Conservation (phyloP, 1,139 yeast genomes). For the Yarrowia galli region DNA sequence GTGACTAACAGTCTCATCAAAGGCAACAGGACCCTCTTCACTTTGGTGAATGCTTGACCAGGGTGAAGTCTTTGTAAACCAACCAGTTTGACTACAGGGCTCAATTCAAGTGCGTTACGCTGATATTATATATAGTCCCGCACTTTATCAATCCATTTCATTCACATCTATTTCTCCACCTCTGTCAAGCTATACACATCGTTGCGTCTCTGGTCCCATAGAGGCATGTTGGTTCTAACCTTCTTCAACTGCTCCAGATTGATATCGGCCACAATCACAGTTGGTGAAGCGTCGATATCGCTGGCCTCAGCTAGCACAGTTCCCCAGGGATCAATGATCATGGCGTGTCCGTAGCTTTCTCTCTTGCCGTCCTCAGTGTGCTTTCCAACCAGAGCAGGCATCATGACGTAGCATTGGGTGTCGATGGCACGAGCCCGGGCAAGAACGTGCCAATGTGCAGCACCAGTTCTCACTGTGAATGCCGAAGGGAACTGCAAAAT, state of each 20-base stretch:
- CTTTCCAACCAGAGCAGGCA: constrained; percentile 90
- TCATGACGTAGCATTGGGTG: constrained; percentile 82
- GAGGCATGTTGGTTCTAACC: constrained; percentile 73
- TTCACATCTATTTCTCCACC: background rate
- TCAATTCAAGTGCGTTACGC: too few species aligned
- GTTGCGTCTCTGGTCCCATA: constrained; percentile 49
- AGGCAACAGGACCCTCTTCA: too few species aligned
- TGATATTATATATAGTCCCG: too few species aligned
- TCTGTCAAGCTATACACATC: constrained; percentile 19
- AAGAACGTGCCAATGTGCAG: constrained; percentile 84
- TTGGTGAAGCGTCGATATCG: constrained; percentile 59
- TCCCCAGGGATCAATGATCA: constrained; percentile 94
- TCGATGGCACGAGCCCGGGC: constrained; percentile 88
- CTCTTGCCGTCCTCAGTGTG: constrained; percentile 61
- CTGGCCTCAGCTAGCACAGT: constrained; percentile 68
- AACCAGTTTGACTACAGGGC: too few species aligned
- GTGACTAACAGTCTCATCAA: too few species aligned
- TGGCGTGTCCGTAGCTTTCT: constrained; percentile 80
- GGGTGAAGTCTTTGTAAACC: too few species aligned
- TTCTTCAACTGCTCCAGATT: constrained; percentile 60
- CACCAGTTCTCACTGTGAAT: constrained; percentile 89
- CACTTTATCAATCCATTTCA: too few species aligned
- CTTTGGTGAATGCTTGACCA: too few species aligned
- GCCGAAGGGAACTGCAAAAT: constrained; percentile 87
- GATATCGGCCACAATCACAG: constrained; percentile 73